Percentiles rank a stretch among this genome's conserved stretches.
Evolutionary conservation across 192 early-diverging fungal species (phyloP).

Genomic region (Rhizophlyctis rosea): DNA sequence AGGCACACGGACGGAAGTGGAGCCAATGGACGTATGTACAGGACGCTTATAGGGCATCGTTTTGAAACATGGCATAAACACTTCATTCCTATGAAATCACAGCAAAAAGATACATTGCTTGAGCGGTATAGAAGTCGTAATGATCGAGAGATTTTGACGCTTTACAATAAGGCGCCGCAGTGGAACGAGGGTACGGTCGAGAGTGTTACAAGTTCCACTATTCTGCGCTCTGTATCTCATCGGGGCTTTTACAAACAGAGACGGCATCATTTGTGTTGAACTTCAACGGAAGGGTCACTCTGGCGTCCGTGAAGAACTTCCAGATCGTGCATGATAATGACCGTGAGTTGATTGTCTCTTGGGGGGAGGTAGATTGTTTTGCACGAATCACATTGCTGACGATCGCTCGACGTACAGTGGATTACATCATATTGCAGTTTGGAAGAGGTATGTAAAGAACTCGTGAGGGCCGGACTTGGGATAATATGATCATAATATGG

Average conservation of each 20-base stretch:
- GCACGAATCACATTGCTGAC: constrained; percentile 4
- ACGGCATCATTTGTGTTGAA: constrained; percentile 89
- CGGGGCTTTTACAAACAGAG: constrained; percentile 47
- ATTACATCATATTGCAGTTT: constrained; percentile 94
- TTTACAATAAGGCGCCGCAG: constrained; percentile 90
- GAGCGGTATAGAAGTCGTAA: constrained; percentile 50
- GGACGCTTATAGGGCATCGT: too few species aligned
- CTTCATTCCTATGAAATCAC: too few species aligned
- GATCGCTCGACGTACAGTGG: constrained; percentile 55
- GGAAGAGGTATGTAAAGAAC: constrained; percentile 53
- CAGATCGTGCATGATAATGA: constrained; percentile 93
- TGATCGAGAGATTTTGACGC: constrained; percentile 62
- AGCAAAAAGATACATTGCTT: constrained; percentile 67
- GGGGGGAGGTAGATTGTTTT: neutral
- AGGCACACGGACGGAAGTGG: constrained; percentile 51
- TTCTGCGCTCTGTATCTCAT: neutral
- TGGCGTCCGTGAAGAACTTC: constrained; percentile 95
- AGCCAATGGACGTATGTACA: constrained; percentile 48
- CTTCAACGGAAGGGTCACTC: constrained; percentile 83
- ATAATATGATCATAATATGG: neutral
- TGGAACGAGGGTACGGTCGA: constrained; percentile 80
- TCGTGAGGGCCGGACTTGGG: neutral
- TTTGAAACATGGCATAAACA: neutral
- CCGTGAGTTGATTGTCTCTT: constrained; percentile 28
- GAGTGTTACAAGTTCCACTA: too few species aligned